phyloP scores from a whole-genome alignment of 176 grass and related monocot species.

The Carex littledalei region DNA sequence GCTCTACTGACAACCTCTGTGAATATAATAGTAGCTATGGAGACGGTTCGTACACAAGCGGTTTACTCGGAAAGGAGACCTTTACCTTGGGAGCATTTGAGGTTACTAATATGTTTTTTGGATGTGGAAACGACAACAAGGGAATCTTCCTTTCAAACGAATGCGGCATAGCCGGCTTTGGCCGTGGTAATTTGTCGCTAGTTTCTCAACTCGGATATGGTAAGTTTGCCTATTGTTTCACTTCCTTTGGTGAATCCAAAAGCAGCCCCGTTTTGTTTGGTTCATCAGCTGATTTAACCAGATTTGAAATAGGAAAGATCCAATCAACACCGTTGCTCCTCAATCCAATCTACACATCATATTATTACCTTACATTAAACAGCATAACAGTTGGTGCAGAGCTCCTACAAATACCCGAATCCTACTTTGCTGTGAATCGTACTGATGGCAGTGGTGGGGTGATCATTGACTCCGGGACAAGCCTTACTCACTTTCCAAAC shows the following conservation, averaged over 20 bases:
- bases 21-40: slow-evolving; percentile 20
- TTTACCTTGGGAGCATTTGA: slow-evolving; percentile 24
- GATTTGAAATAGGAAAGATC: neutral
- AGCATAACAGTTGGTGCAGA: slow-evolving; percentile 44
- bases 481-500: slow-evolving; percentile 21
- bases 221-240: slow-evolving; percentile 64
- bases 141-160: neutral
- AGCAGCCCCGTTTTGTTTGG: slow-evolving; percentile 47
- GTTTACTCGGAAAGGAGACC: slow-evolving; percentile 30
- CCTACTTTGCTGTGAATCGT: slow-evolving; percentile 20
- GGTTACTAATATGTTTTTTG: slow-evolving; percentile 28
- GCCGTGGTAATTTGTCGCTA: slow-evolving; percentile 38
- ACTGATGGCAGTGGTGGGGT: slow-evolving; percentile 31
- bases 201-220: slow-evolving; percentile 42
- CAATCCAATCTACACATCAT: neutral
- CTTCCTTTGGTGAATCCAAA: slow-evolving; percentile 18
- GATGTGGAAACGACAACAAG: slow-evolving; percentile 29
- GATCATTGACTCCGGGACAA: slow-evolving; percentile 50
- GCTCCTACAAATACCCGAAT: slow-evolving; percentile 24
- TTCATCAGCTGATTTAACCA: slow-evolving; percentile 17
- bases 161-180: slow-evolving; percentile 52
- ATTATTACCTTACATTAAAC: slow-evolving; percentile 36
- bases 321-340: slow-evolving; percentile 30
- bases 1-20: neutral
- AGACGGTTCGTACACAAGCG: slow-evolving; percentile 26